Conservation (phyloP, 2,329 filamentous ascomycete genomes). For the Fusarium virguliforme region DNA sequence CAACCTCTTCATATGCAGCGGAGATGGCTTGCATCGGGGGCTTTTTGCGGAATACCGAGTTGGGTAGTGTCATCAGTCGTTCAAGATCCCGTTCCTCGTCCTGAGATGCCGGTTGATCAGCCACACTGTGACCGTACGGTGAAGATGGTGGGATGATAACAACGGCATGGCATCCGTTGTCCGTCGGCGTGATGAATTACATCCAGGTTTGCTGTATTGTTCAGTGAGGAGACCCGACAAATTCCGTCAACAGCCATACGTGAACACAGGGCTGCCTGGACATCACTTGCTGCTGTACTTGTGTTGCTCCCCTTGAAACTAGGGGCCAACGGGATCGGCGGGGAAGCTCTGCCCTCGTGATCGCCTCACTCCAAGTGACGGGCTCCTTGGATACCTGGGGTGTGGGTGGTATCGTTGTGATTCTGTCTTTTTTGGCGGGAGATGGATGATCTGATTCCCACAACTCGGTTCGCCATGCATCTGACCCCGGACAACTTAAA, state of each 20-base stretch:
- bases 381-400: neutral
- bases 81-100: slow-evolving; percentile 21
- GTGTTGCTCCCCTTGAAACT: neutral
- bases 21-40: slow-evolving; percentile 25
- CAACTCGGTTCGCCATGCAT: neutral
- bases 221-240: neutral
- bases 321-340: slow-evolving; percentile 2
- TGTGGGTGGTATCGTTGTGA: neutral
- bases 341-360: neutral
- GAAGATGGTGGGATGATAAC: slow-evolving; percentile 1
- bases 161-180: neutral
- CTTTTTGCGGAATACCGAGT: slow-evolving; percentile 21
- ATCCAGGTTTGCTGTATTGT: neutral
- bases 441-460: slow-evolving; percentile 13
- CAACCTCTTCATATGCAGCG: slow-evolving; percentile 11
- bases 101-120: slow-evolving; percentile 20
- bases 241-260: slow-evolving; percentile 4
- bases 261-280: neutral
- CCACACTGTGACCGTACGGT: slow-evolving; percentile 20
- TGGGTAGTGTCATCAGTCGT: slow-evolving; percentile 25
- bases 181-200: neutral
- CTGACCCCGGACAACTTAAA: neutral
- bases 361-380: slow-evolving; percentile 2
- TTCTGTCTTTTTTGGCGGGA: neutral
- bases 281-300: neutral